phyloP scores from a whole-genome alignment of 108 stramenopile species.

The Cafeteria roenbergensis region DNA sequence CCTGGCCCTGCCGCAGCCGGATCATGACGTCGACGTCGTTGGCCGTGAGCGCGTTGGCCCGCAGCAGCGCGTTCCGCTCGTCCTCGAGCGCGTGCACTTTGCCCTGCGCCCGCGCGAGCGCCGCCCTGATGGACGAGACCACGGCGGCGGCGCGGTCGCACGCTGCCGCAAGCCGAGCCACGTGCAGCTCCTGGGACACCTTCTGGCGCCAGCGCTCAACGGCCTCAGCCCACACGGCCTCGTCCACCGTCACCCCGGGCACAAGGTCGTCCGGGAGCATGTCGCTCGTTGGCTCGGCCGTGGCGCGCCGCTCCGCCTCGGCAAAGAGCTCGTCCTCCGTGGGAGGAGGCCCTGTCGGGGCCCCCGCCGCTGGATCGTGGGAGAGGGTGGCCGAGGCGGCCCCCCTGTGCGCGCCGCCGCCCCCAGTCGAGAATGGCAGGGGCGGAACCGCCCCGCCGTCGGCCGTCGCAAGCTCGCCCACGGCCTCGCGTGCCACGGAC shows the following conservation, averaged over 20 bases:
- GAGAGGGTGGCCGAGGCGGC: too few relatives aligned
- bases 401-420: background rate
- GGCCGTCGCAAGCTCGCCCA: background rate
- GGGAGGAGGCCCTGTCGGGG: too few relatives aligned
- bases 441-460: background rate
- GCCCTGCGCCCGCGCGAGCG: background rate
- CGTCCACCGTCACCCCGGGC: background rate
- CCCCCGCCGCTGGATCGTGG: too few relatives aligned
- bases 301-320: too few relatives aligned
- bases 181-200: constrained; percentile 33
- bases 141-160: constrained; percentile 5
- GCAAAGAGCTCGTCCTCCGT: too few relatives aligned
- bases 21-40: constrained; percentile 34
- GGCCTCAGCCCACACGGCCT: constrained; percentile 25
- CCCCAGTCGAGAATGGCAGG: background rate
- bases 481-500: background rate
- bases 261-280: constrained; percentile 6
- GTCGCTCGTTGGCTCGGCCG: constrained; percentile 13
- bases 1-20: constrained; percentile 39
- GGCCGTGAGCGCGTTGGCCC: background rate
- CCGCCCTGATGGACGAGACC: background rate
- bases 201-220: constrained; percentile 29
- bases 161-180: constrained; percentile 5
- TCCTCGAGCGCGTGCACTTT: background rate
- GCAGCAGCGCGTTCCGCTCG: background rate